Evolutionary conservation across 2,329 filamentous ascomycete genomes (phyloP), one percentile per base, ranked within the genome.

Genomic region (Tolypocladium pustulatum): DNA sequence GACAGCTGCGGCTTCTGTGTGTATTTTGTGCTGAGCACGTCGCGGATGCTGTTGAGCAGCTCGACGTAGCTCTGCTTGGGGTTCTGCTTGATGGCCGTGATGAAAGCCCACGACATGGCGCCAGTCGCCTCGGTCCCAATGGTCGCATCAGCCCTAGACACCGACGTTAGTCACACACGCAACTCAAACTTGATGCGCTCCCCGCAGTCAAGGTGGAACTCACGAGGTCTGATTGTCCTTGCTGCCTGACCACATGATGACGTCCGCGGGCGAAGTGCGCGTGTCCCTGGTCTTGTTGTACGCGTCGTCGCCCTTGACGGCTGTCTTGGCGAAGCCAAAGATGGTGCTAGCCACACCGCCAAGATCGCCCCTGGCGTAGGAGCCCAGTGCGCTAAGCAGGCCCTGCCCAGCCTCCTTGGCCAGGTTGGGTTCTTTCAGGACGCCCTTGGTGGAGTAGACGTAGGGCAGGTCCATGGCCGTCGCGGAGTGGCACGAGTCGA

Each of bases 91-190:
- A 97, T 81, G 25, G 92, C 88, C 1, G 82, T 86, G 72, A 99
- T 94, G 73, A 99, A 99, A 2, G 94, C 94, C 85, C 89, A 97
- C 4, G 91, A 96, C 94, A 99, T 97, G 73, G 94, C 94, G 58
- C 94, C 94, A 0, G 94, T 99, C 38, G 94, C 93, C 75, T 97
- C 83, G 59, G 90, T 86, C 51, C 82, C 84, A 65, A 97, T 97
- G 34, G 86, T 89, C 15, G 94, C 92, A 72, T 99, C 94, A 75
- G 91, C 89, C 60, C 91, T 96, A 56, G 7, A 30, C 2, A 53
- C 22, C 27, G 30, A 3, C 46, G 15, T 36, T 12, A 53, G 49
- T 20, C 17, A 10, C 46, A 46, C n/a, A 20, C 8, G 4, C 15
- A 4, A 10, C 46, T 7, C 13, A 30, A 30, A 2, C 43, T 17